Conservation (phyloP, 2,329 filamentous ascomycete species). For the Mycocentrospora acerina region DNA sequence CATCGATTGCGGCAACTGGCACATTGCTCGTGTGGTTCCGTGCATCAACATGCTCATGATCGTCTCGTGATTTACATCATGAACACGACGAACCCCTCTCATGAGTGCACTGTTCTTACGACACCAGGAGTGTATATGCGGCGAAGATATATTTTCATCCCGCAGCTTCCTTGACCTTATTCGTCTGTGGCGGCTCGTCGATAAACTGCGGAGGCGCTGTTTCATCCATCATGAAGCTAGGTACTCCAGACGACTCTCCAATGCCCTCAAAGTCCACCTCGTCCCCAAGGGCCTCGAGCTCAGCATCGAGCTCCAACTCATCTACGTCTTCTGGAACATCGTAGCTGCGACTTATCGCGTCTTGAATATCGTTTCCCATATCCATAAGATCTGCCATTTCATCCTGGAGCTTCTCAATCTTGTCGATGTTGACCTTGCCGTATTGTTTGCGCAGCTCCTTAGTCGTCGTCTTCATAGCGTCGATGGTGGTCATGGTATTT, state of each 20-base stretch:
- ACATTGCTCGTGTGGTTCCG: too few relatives aligned
- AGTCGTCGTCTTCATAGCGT: constrained; percentile 95
- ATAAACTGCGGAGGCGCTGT: constrained; percentile 81
- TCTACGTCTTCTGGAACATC: constrained; percentile 97
- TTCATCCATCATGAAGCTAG: constrained; percentile 88
- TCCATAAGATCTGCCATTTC: constrained; percentile 99
- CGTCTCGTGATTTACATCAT: too few relatives aligned
- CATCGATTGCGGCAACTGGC: too few relatives aligned
- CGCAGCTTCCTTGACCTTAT: constrained; percentile 81
- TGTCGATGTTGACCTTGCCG: constrained; percentile 94
- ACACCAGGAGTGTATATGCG: background rate
- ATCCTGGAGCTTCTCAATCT: constrained; percentile 96
- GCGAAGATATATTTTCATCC: constrained; percentile 40
- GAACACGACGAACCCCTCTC: too few relatives aligned
- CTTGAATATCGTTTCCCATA: constrained; percentile 96
- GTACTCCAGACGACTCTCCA: constrained; percentile 62
- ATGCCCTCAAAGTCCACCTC: constrained; percentile 86
- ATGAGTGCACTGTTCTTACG: background rate
- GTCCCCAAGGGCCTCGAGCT: constrained; percentile 89
- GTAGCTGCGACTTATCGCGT: constrained; percentile 86
- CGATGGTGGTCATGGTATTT: constrained; percentile 97
- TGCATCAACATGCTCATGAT: too few relatives aligned
- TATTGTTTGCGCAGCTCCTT: constrained; percentile 92
- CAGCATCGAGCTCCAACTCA: constrained; percentile 92
- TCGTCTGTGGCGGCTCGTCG: constrained; percentile 76